These are phyloP conservation scores for Beauveria medogensis DNA, from an alignment of 2,329 filamentous ascomycete species.

Conservation along the genomic window DNA sequence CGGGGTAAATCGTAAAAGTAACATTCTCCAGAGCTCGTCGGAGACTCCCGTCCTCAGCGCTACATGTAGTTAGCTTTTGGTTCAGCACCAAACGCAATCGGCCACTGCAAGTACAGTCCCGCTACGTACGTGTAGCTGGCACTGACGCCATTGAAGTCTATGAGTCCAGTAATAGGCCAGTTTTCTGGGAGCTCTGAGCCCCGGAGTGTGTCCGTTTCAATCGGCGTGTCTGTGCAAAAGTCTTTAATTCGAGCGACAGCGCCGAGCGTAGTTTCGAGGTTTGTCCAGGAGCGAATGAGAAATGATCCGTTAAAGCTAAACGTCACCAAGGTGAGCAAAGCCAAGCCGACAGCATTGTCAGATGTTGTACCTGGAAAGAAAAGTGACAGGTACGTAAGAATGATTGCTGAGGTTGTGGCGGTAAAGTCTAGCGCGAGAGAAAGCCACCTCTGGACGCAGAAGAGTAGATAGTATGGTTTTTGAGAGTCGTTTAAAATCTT, in stretches of 20 bases:
- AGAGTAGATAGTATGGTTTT: background rate
- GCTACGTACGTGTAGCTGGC: background rate
- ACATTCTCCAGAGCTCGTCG: background rate
- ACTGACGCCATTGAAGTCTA: constrained; percentile 1
- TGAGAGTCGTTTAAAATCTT: background rate
- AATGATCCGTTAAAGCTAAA: background rate
- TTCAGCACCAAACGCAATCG: background rate
- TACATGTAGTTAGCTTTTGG: background rate
- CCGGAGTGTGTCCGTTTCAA: background rate
- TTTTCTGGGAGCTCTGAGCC: background rate
- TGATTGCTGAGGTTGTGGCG: constrained; percentile 5
- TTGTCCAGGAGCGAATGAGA: background rate
- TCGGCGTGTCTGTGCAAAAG: background rate
- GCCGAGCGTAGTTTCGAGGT: background rate
- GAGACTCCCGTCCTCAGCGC: background rate
- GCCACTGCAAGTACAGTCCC: background rate
- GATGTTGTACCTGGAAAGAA: background rate
- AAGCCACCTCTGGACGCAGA: constrained; percentile 6
- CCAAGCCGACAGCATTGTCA: background rate
- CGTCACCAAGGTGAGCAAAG: background rate
- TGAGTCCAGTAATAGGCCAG: background rate
- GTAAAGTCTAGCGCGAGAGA: constrained; percentile 13
- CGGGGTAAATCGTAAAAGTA: background rate
- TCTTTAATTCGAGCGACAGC: background rate
- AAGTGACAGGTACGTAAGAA: background rate